Base-by-base conservation (phyloP, 2,329 filamentous ascomycete species). In the Colletotrichum liriopes region DNA sequence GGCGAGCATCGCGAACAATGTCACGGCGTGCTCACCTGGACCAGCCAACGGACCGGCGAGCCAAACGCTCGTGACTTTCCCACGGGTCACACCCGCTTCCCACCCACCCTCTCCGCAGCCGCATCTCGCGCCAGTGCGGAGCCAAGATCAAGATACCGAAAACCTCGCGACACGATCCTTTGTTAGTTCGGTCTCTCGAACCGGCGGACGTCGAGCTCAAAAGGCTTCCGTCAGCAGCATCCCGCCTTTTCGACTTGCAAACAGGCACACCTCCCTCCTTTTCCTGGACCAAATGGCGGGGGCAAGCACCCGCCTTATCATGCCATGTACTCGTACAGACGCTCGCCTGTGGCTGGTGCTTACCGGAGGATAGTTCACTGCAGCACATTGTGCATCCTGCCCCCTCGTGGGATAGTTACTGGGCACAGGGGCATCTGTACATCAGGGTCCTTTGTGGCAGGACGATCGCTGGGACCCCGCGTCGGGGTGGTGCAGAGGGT, bases 401-500 rank as follows among this genome's bases (percentile, higher is more conserved):
- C 32, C 52, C 43, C 32, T 41, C 39, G 58, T 51, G 60, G 63
- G 41, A 32, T 29, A 32, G 29, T 32, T 32, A 59, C 62, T 52
- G 37, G 45, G 45, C 62, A 55, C 69, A 55, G 45, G 49, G 56
- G 47, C 35, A 59, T 63, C 59, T 59, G 69, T 60, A 45, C 69
- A 55, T 72, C 69, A 69, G 69, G 69, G 69, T 72, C 69, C 47
- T 69, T 54, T 72, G 69, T 68, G 54, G 69, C 59, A 65, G 54
- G 69, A 59, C 69, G 69, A 72, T 72, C 65, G 59, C 43, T 68
- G 49, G 37, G 41, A 39, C 65, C 69, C 65, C 65, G 65, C 69
- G 59, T 59, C 54, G 49, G 32, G 41, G 65, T 37, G 51, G 29
- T 26, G 58, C 20, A 58, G 29, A 23, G 8, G 64, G 29, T 63